phyloP scores from a whole-genome alignment of 2,329 filamentous ascomycete genomes.

The Akanthomyces lecanii region DNA sequence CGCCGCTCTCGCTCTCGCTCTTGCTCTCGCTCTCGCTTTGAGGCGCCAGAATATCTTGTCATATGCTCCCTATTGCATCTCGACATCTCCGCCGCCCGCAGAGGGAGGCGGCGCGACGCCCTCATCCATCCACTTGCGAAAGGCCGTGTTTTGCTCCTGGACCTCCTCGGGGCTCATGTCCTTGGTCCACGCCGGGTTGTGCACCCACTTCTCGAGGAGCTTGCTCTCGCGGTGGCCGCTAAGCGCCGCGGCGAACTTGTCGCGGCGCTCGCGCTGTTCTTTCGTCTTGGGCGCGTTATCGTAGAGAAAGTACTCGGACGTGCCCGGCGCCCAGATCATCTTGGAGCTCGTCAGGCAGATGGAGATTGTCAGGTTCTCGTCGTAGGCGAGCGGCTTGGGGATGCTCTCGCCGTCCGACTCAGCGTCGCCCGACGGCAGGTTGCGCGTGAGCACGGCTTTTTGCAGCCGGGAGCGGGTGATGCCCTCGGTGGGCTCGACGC shows the following conservation, averaged over 20 bases:
- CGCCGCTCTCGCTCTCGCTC: neutral
- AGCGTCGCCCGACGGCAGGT: constrained; percentile 59
- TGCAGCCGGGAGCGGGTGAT: constrained; percentile 61
- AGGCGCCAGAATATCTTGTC: too few relatives aligned
- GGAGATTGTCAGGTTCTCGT: constrained; percentile 66
- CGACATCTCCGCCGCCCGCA: constrained; percentile 28
- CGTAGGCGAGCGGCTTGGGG: constrained; percentile 56
- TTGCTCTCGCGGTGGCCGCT: constrained; percentile 63
- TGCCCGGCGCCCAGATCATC: constrained; percentile 69
- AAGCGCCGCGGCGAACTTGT: constrained; percentile 49
- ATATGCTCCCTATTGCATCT: constrained; percentile 26
- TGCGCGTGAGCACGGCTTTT: constrained; percentile 67
- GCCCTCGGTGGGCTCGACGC: constrained; percentile 82
- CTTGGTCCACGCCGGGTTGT: constrained; percentile 75
- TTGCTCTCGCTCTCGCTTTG: neutral
- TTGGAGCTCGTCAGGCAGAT: constrained; percentile 76
- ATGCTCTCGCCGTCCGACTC: constrained; percentile 61
- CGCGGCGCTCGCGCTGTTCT: constrained; percentile 54
- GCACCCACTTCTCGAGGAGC: constrained; percentile 75
- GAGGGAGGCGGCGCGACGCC: constrained; percentile 37
- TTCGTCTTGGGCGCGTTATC: constrained; percentile 64
- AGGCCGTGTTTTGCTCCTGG: constrained; percentile 67
- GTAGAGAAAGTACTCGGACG: constrained; percentile 68
- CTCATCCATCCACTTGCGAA: constrained; percentile 50
- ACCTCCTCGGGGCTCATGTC: constrained; percentile 73